Evolutionary conservation across 2,329 filamentous ascomycete genomes (phyloP), one percentile per base, ranked within the genome.

Genomic region (Fusarium chuoi): DNA sequence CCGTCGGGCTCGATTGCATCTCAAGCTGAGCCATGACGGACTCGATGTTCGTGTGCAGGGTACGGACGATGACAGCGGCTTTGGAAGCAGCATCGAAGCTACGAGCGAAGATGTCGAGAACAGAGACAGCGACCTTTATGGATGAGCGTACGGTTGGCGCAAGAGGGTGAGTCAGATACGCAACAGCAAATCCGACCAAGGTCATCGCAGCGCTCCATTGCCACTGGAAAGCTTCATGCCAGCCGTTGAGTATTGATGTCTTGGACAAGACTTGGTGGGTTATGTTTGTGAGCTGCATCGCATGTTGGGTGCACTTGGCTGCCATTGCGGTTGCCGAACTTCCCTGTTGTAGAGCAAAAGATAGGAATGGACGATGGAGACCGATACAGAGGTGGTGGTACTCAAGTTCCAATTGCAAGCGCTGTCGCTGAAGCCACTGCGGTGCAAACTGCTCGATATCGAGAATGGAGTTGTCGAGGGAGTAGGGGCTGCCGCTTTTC

Each of bases 181-280:
- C 36, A 22, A 68, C 33, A 1, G 61, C 56, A 12, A 68, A 68
- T 1, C 65, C 65, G 1, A 68, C 42, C 12, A 68, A 24, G 0
- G 65, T 63, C 65, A 68, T 68, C 10, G 64, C 64, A 0, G 65
- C 64, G 22, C 64, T 68, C 65, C 65, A 68, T 3, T 69, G 65
- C 65, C 65, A 68, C 26, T 68, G 65, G 11, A 68, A 68, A 3
- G 65, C 42, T 36, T 68, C 65, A 7, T 68, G 64, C 65, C 65
- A 68, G 2, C 65, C 65, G 7, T 68, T 52, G 5, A 68, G 48
- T 2, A 41, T 68, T 9, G 42, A 38, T 5, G 65, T 49, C 1
- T 44, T 63, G 17, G 48, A 22, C 5, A 68, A 9, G 1, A 26
- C 42, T 22, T 68, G 65, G 8, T 44, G 42, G 5, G 28, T 68